Evolutionary conservation across 371 early-diverging fungal genomes (phyloP).

Genomic region (Mycotypha africana): DNA sequence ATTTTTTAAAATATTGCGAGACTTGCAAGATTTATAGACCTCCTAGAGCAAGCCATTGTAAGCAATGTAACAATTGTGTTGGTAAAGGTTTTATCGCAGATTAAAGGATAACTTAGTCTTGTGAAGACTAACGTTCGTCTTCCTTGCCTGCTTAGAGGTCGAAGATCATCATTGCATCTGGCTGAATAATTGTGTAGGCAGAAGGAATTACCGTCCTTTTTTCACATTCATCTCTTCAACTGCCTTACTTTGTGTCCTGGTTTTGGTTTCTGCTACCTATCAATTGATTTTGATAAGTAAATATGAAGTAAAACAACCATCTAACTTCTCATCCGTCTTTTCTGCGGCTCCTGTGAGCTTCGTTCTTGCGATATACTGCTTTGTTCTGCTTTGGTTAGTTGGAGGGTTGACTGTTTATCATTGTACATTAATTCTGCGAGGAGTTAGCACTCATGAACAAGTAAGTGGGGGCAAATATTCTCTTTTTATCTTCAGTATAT

Average conservation of each 20-base stretch:
- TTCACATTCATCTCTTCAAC: slow-evolving; percentile 64
- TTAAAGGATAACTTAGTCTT: no score
- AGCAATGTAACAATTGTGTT: slow-evolving; percentile 88
- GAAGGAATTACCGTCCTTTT: slow-evolving; percentile 85
- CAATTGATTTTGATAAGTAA: slow-evolving; percentile 51
- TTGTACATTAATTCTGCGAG: slow-evolving; percentile 59
- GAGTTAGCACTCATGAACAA: slow-evolving; percentile 88
- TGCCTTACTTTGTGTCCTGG: slow-evolving; percentile 51
- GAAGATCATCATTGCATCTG: slow-evolving; percentile 94
- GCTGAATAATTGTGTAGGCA: slow-evolving; percentile 92
- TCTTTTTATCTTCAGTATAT: not conserved
- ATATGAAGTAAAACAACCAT: not conserved
- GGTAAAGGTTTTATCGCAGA: no score
- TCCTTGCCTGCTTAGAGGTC: slow-evolving; percentile 51
- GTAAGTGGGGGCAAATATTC: slow-evolving; percentile 24
- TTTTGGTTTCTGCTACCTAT: slow-evolving; percentile 49
- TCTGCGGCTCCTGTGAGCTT: slow-evolving; percentile 45
- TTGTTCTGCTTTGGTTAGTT: slow-evolving; percentile 61
- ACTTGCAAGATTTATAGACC: slow-evolving; percentile 87
- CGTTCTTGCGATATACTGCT: slow-evolving; percentile 59
- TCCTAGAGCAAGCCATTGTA: slow-evolving; percentile 85
- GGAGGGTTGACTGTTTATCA: slow-evolving; percentile 74
- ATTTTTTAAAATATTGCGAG: slow-evolving; percentile 83
- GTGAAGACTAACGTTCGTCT: no score
- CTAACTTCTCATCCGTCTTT: slow-evolving; percentile 16